Percentiles rank a stretch among this genome's conserved stretches.
phyloP scores from a whole-genome alignment of 331 rosid genomes.

The Prunus yedoensis region DNA sequence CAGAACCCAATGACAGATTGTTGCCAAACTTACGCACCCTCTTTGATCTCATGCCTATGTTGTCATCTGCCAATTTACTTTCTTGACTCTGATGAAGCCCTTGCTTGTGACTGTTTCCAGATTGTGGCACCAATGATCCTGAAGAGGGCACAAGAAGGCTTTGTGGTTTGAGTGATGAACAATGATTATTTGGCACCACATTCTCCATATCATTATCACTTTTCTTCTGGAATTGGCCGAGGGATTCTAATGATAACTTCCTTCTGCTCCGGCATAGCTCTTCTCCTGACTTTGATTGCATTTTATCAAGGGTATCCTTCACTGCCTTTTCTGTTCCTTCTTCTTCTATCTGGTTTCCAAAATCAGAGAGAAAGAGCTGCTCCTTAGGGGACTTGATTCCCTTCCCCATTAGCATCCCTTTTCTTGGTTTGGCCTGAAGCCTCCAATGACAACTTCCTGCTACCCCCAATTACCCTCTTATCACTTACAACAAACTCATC shows the following conservation, averaged over 20 bases:
- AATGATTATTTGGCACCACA: conserved; percentile 6
- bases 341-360: conserved; percentile 11
- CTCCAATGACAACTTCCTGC: conserved; percentile 29
- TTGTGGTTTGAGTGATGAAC: background rate
- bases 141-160: conserved; percentile 9
- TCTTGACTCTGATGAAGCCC: conserved; percentile 10
- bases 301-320: background rate
- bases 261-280: conserved; percentile 14
- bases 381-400: conserved; percentile 9
- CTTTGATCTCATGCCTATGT: conserved; percentile 8
- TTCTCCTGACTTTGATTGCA: conserved; percentile 17
- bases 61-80: background rate
- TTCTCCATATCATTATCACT: conserved; percentile 9
- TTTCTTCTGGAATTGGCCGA: conserved; percentile 15
- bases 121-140: conserved; percentile 3
- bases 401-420: conserved; percentile 6
- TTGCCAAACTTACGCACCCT: background rate
- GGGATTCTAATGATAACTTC: conserved; percentile 26
- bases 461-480: conserved; percentile 15
- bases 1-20: conserved; percentile 14
- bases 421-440: background rate
- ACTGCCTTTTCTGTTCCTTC: conserved; percentile 13
- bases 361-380: background rate
- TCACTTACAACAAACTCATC: conserved; percentile 8
- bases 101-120: background rate